Conservation (phyloP, 2,329 filamentous ascomycete genomes). For the Epichloe elymi region DNA sequence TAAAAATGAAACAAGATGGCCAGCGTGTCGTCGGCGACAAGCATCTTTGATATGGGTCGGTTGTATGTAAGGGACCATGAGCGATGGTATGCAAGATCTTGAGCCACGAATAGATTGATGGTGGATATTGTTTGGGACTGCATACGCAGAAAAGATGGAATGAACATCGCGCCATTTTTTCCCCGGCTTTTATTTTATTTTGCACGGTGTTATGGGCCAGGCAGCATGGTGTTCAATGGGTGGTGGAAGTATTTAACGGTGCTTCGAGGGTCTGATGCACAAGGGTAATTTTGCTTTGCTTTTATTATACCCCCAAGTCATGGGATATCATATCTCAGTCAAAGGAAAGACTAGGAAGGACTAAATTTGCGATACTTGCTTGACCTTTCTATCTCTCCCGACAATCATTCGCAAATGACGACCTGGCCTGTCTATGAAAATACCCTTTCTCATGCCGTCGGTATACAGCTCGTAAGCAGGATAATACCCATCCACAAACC, state of each 20-base stretch:
- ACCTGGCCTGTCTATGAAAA: slow-evolving; percentile 36
- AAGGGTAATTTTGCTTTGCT: not conserved
- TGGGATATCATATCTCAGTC: not conserved
- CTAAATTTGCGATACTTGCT: slow-evolving; percentile 1
- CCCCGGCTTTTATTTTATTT: not conserved
- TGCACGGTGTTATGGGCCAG: not conserved
- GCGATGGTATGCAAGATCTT: not conserved
- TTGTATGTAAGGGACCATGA: not conserved
- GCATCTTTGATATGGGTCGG: slow-evolving; percentile 7
- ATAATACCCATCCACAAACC: slow-evolving; percentile 59
- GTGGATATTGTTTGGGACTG: not conserved
- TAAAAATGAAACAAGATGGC: slow-evolving; percentile 42
- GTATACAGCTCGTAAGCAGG: slow-evolving; percentile 61
- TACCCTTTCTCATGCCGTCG: slow-evolving; percentile 42
- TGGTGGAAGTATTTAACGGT: not conserved
- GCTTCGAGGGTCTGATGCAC: not conserved
- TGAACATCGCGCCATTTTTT: not conserved
- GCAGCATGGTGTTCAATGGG: slow-evolving; percentile 2
- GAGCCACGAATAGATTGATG: not conserved
- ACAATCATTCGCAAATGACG: slow-evolving; percentile 51
- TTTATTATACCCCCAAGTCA: slow-evolving; percentile 1
- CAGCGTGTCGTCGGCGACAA: slow-evolving; percentile 39
- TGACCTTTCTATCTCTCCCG: slow-evolving; percentile 43
- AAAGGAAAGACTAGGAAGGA: not conserved
- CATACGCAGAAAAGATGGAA: not conserved